Evolutionary conservation across 169 alveolate genomes (phyloP).

Genomic region (Cryptosporidium ryanae): DNA sequence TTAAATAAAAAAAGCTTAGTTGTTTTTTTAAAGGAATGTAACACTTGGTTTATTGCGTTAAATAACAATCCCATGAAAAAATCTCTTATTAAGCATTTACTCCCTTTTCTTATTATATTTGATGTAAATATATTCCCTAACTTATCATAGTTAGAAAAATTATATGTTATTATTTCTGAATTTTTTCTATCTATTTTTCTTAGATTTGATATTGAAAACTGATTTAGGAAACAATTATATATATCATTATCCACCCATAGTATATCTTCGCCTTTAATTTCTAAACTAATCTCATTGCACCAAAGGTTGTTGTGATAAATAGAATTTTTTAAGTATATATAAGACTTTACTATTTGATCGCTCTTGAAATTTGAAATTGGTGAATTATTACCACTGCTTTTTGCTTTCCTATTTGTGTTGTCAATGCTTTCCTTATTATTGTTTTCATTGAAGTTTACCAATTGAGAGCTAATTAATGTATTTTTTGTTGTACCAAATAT

Average conservation of each 20-base stretch:
- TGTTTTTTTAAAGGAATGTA: conserved; percentile 19
- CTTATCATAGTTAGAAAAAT: conserved; percentile 1
- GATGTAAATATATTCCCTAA: conserved; percentile 31
- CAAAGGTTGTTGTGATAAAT: conserved; percentile 45
- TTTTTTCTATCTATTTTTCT: conserved; percentile 28
- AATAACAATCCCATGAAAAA: conserved; percentile 23
- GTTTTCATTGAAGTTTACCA: not conserved
- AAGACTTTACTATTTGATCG: conserved; percentile 7
- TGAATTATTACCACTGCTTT: not conserved
- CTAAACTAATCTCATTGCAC: conserved; percentile 14
- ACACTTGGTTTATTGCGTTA: conserved; percentile 32
- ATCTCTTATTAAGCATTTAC: not conserved
- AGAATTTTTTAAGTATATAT: conserved; percentile 7
- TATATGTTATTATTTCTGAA: conserved; percentile 18
- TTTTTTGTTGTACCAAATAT: conserved; percentile 28
- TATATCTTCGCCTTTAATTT: conserved; percentile 5
- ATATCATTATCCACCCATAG: conserved; percentile 33
- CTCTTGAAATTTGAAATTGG: not conserved
- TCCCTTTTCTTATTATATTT: not conserved
- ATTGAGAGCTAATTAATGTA: not conserved
- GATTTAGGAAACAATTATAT: conserved; percentile 7
- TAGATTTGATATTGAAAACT: conserved; percentile 25
- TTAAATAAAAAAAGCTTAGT: conserved; percentile 14
- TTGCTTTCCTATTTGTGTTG: not conserved
- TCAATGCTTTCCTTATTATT: not conserved